A percentile compares a stretch with the other conserved stretches of the same genome.
Evolutionary conservation across 140 eudicot species (phyloP).

Genomic region (Stevia rebaudiana): DNA sequence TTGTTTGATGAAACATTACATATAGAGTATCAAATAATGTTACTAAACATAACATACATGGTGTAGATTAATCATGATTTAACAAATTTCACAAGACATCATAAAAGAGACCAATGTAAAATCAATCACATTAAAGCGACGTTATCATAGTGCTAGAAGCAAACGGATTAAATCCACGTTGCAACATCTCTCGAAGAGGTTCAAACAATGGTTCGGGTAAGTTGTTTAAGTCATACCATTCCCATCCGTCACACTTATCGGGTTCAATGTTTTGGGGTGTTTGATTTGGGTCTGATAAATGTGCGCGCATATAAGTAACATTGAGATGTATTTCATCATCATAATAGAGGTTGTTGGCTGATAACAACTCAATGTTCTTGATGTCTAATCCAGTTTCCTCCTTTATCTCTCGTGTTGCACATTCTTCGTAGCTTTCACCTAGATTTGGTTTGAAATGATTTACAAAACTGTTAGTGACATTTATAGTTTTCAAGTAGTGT

Average conservation of each 20-base stretch:
- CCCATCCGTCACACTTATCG: conserved; percentile 77
- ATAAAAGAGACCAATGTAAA: not conserved
- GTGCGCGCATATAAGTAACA: conserved; percentile 44
- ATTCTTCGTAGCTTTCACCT: conserved; percentile 82
- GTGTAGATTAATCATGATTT: too few relatives aligned
- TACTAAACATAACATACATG: too few relatives aligned
- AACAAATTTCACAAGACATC: not conserved
- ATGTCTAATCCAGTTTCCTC: conserved; percentile 73
- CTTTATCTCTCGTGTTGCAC: conserved; percentile 72
- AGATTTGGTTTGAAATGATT: not conserved
- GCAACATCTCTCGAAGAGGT: conserved; percentile 34
- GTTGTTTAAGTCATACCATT: conserved; percentile 63
- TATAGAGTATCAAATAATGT: too few relatives aligned
- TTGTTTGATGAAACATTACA: too few relatives aligned
- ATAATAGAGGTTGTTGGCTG: conserved; percentile 35
- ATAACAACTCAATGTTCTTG: conserved; percentile 37
- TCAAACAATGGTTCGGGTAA: conserved; percentile 56
- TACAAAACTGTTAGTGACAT: not conserved
- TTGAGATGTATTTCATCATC: conserved; percentile 37
- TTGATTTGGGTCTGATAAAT: conserved; percentile 32
- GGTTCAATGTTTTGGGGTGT: conserved; percentile 50
- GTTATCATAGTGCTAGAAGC: not conserved
- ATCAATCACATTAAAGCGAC: not conserved
- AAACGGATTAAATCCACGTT: conserved; percentile 48
- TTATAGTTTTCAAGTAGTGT: not conserved